Evolutionary conservation across 495 filamentous ascomycete species (phyloP).

Genomic region (Thozetella sp.): DNA sequence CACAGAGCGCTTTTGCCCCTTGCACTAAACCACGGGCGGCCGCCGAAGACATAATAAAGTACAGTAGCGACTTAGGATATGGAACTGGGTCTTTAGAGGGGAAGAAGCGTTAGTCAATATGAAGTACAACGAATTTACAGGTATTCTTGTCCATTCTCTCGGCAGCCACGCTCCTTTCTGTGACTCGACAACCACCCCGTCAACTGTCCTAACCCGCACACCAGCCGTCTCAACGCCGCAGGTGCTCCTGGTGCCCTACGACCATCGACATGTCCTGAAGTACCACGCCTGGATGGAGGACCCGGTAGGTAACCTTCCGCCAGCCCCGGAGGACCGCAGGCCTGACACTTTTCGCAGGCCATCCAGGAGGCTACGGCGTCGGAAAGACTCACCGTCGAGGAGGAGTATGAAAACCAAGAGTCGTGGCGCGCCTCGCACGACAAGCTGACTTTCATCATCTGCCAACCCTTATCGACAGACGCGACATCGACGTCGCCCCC

Average conservation of each 20-base stretch:
- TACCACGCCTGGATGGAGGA: conserved; percentile 95
- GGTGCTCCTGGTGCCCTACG: conserved; percentile 82
- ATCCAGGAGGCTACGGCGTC: conserved; percentile 85
- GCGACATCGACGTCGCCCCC: background rate
- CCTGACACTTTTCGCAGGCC: conserved; percentile 51
- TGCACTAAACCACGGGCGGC: too few relatives aligned
- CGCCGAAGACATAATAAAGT: too few relatives aligned
- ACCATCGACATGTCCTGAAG: conserved; percentile 72
- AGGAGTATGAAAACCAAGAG: conserved; percentile 85
- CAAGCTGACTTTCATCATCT: conserved; percentile 75
- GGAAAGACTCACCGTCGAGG: conserved; percentile 71
- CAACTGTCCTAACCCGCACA: conserved; percentile 1
- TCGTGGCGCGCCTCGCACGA: conserved; percentile 78
- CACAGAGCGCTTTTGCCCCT: too few relatives aligned
- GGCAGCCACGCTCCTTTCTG: background rate
- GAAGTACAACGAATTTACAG: conserved; percentile 44
- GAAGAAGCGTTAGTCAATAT: conserved; percentile 11
- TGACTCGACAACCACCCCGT: background rate
- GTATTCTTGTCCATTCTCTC: too few relatives aligned
- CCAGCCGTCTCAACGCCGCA: conserved; percentile 67
- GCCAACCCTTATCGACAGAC: conserved; percentile 32
- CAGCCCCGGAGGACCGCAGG: conserved; percentile 41
- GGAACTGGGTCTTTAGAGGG: background rate
- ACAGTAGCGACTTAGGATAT: too few relatives aligned
- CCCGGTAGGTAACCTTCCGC: conserved; percentile 49